These are phyloP conservation scores for Mycena citricolor DNA, from an alignment of 1,284 basidiomycete species.

Conservation along the genomic window DNA sequence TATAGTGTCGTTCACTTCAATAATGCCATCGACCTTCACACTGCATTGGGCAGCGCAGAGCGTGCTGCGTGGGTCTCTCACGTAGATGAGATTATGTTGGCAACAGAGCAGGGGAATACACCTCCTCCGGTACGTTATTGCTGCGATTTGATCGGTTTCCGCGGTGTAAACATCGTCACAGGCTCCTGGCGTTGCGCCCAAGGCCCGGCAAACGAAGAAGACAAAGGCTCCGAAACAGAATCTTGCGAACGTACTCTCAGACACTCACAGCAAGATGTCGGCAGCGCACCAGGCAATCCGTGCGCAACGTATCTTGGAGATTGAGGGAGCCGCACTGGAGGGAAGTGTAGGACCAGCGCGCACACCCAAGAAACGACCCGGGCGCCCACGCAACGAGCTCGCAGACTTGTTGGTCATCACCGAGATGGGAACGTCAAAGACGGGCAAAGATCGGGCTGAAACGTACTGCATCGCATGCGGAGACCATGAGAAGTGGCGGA, in stretches of 20 bases:
- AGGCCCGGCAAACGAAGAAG: neutral
- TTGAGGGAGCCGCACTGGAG: conserved; percentile 2
- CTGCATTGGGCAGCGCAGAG: conserved; percentile 1
- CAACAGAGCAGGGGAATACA: neutral
- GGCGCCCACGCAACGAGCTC: conserved; percentile 6
- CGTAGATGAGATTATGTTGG: neutral
- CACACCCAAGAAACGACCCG: neutral
- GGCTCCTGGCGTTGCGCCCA: neutral
- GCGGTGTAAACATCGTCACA: neutral
- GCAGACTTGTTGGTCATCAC: conserved; percentile 9
- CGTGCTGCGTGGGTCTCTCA: conserved; percentile 2
- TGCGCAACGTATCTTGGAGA: conserved; percentile 9
- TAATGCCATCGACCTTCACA: conserved; percentile 4
- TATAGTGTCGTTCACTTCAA: conserved; percentile 5
- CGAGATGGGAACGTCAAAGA: neutral
- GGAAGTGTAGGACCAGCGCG: conserved; percentile 10
- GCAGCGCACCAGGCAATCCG: conserved; percentile 7
- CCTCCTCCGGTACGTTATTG: conserved; percentile 4
- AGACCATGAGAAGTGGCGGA: conserved; percentile 1
- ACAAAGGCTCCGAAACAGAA: neutral
- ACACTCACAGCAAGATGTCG: no score
- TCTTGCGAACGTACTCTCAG: no score
- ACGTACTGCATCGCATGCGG: conserved; percentile 13
- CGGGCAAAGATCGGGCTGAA: neutral
- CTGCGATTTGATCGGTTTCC: no score